phyloP scores from a whole-genome alignment of 2,329 filamentous ascomycete genomes.

The Westerdykella sp. region DNA sequence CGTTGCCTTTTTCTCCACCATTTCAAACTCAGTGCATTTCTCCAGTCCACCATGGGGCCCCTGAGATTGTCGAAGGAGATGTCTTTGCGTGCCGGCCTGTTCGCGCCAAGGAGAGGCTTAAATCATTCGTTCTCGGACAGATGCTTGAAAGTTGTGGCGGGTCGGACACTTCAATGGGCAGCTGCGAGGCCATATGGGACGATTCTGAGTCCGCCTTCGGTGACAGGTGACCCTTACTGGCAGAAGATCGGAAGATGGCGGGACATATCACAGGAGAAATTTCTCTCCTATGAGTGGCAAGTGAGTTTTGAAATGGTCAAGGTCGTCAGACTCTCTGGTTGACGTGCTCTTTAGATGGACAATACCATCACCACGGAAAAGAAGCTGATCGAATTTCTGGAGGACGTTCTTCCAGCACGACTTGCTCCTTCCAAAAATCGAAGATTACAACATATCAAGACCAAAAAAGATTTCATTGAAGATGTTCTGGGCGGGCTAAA shows the following conservation, averaged over 20 bases:
- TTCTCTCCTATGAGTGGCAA: constrained; percentile 51
- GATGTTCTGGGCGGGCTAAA: constrained; percentile 51
- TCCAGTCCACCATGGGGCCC: no score
- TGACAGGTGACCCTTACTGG: constrained; percentile 42
- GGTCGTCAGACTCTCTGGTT: not conserved
- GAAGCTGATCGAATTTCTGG: constrained; percentile 47
- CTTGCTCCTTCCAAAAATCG: constrained; percentile 37
- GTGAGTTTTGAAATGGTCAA: constrained; percentile 35
- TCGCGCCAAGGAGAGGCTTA: no score
- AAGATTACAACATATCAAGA: constrained; percentile 38
- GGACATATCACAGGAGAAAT: constrained; percentile 44
- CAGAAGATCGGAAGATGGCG: constrained; percentile 47
- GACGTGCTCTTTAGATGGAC: constrained; percentile 24
- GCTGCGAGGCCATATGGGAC: not conserved
- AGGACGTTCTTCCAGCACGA: constrained; percentile 44
- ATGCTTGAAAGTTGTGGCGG: no score
- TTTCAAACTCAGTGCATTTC: no score
- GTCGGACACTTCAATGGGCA: no score
- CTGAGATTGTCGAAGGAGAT: no score
- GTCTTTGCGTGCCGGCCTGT: no score
- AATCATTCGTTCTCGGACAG: no score
- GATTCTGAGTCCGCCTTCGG: not conserved
- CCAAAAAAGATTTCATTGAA: constrained; percentile 48
- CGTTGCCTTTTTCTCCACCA: no score
- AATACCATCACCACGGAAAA: constrained; percentile 47